Base-by-base conservation (phyloP, 768 basidiomycete species). In the Leccinum subgranulosum region DNA sequence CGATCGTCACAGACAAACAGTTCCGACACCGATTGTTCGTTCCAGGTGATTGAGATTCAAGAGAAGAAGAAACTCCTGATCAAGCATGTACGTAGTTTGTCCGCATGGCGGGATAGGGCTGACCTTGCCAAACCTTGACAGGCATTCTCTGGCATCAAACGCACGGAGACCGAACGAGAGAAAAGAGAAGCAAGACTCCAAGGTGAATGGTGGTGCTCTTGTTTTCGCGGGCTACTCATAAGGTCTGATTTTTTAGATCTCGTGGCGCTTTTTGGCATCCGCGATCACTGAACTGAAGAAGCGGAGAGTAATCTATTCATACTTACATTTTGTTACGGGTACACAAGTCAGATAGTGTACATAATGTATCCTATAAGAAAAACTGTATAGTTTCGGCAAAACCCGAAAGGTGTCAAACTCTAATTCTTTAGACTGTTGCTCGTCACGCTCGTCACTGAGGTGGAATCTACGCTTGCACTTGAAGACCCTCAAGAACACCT, bases 71-170 rank as follows among this genome's bases (percentile, higher is more conserved):
- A 92, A 74, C 75, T 74, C 31, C 70, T 95, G 43, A 85, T 95
- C 55, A 79, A 88, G 65, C 84, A 92, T 74, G 91, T 88, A 61
- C 14, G 70, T 64, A 15, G 21, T 36, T 36, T 36, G 4, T 21
- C 6, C 17, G 17, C 31, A 47, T 31, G 21, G 12, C 43, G 12
- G 25, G 19, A 39, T 3, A 17, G 65, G 41, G 43, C 9, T 47
- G 36, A 53, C 11, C 43, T 23, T 6, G 21, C 46, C 14, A 41
- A 12, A 25, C 36, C 29, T 41, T 49, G 49, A 31, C 56, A 94
- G 90, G 92, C 93, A 0, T 94, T 94, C 71, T 88, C 90, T 34
- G 92, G 90, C 0, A 89, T 85, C 66, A 87, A 87, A 64, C 80
- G 79, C 43, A 86, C 79, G 9, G 92, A 94, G 66, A 90, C 86